These are phyloP conservation scores for Nitzschia sp. DNA, from an alignment of 108 stramenopile species.

Conservation along the genomic window DNA sequence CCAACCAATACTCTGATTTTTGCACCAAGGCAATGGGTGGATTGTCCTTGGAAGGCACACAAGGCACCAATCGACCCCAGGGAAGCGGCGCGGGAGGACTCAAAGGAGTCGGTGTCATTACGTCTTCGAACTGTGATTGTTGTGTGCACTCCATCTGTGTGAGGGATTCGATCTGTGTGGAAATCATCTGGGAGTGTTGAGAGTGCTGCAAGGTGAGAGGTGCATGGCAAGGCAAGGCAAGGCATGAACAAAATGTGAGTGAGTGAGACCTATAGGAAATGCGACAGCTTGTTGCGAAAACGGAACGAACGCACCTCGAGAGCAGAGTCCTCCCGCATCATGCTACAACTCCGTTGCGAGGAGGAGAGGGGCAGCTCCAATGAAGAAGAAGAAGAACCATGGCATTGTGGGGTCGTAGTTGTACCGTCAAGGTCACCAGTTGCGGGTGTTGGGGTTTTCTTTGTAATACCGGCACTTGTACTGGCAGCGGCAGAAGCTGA, in stretches of 20 bases:
- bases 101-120: conserved; percentile 27
- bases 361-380: neutral
- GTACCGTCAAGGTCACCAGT: no score
- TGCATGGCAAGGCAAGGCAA: no score
- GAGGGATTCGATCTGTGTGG: conserved; percentile 1
- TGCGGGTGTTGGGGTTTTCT: no score
- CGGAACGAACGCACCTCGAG: neutral
- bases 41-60: conserved; percentile 5
- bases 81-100: conserved; percentile 53
- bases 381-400: no score
- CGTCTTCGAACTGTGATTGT: conserved; percentile 22
- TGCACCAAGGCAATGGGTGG: conserved; percentile 19
- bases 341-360: neutral
- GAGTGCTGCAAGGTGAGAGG: neutral
- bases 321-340: neutral
- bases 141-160: conserved; percentile 42
- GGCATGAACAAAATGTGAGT: no score
- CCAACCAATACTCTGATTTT: conserved; percentile 26
- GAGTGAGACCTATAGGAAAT: no score
- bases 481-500: no score
- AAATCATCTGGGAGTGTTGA: neutral
- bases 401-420: no score
- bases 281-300: no score
- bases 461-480: no score
- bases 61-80: conserved; percentile 66